Base-by-base conservation (phyloP, 2,329 filamentous ascomycete species). In the Calonectria hongkongensis region DNA sequence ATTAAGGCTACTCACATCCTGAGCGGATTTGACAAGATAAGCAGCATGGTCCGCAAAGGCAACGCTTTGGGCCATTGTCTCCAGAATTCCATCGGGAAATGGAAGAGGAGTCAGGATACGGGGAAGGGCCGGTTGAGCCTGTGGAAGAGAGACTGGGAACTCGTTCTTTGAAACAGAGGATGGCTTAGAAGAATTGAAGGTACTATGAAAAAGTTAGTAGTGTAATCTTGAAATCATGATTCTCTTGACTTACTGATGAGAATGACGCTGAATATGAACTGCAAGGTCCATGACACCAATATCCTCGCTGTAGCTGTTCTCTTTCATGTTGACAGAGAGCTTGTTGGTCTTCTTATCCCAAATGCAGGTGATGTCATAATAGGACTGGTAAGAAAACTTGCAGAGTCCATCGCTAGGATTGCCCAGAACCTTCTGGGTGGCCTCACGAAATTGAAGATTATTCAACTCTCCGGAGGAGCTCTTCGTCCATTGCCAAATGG, bases 401-500 rank as follows among this genome's bases (percentile, higher is more conserved):
- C 30, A n/a, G 39, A 71, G 28, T 25, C 60, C 65, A 9, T 28
- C 56, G 0, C 16, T 27, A 25, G 60, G 15, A 8, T 43, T 27
- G n/a, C 63, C 4, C 18, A 54, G 27, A 7, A 21, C 12, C 36
- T 67, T 67, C 33, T 67, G 63, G 45, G 21, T 16, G 8, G 63
- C 54, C 7, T 68, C 18, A 1, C 76, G 65, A 60, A 76, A 77
- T 0, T 66, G 72, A 0, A 75, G 73, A 0, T 45, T 47, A 0
- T 78, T 78, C 0, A 18, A 28, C 3, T 68, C 68, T 2, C 73
- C 75, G 0, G 58, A 47, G 0, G 56, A 54, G 9, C 71, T 67
- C 4, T 68, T 43, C 0, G 76, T 75, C 64, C 65, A 78, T 13
- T 78, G 76, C 76, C 76, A 78, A 1, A 72, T 43, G 0, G 76